phyloP scores from a whole-genome alignment of 1,139 yeast genomes.

The Suhomyces guaymorum region DNA sequence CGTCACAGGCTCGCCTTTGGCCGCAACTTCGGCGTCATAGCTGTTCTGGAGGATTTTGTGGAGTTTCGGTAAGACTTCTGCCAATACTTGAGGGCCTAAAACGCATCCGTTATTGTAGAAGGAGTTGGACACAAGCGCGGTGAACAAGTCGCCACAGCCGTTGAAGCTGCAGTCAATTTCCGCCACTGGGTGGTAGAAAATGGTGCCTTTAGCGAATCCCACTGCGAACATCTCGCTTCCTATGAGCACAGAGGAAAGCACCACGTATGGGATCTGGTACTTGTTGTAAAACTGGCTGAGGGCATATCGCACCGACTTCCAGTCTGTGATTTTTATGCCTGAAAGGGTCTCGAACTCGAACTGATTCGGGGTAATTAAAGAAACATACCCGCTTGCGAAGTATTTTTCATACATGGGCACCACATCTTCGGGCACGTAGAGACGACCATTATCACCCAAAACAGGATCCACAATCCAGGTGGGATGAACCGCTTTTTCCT shows the following conservation, averaged over 20 bases:
- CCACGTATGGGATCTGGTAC: constrained; percentile 32
- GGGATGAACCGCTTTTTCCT: constrained; percentile 20
- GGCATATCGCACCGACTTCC: constrained; percentile 26
- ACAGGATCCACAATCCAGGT: constrained; percentile 43
- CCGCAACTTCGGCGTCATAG: constrained; percentile 23
- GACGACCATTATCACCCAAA: constrained; percentile 41
- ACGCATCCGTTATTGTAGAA: constrained; percentile 24
- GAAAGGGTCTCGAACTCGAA: constrained; percentile 41
- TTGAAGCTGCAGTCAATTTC: constrained; percentile 40
- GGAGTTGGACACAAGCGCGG: constrained; percentile 40
- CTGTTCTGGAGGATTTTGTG: constrained; percentile 33
- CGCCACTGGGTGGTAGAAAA: constrained; percentile 33
- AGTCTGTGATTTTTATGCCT: constrained; percentile 23
- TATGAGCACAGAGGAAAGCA: constrained; percentile 37
- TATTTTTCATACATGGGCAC: constrained; percentile 32
- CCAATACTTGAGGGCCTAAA: constrained; percentile 30
- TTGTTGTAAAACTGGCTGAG: constrained; percentile 21
- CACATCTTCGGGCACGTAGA: constrained; percentile 37
- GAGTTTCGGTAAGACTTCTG: constrained; percentile 31
- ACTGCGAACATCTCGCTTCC: constrained; percentile 36
- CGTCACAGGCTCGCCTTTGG: constrained; percentile 14
- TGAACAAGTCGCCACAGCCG: constrained; percentile 50
- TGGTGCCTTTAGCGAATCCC: constrained; percentile 24
- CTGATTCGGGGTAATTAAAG: constrained; percentile 42
- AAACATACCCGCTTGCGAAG: constrained; percentile 30